phyloP scores from a whole-genome alignment of 1,284 basidiomycete species.

The Serendipita sp. region DNA sequence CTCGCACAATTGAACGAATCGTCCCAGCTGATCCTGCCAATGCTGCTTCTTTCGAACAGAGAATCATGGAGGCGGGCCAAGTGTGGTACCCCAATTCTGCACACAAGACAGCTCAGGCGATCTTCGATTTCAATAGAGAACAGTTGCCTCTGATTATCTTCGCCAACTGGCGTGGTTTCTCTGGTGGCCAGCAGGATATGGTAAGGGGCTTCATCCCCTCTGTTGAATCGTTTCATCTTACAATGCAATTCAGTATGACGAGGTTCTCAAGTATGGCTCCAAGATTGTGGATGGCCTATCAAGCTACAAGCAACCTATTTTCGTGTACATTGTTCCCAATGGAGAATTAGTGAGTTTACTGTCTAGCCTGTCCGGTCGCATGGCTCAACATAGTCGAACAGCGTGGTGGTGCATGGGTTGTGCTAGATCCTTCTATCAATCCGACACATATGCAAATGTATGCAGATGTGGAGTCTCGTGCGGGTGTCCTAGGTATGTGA shows the following conservation, averaged over 20 bases:
- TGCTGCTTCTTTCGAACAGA: constrained; percentile 91
- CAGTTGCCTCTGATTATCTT: constrained; percentile 96
- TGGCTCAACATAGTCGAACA: constrained; percentile 7
- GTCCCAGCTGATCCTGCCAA: constrained; percentile 99
- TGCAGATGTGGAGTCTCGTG: constrained; percentile 88
- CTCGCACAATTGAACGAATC: constrained; percentile 91
- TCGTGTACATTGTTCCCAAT: constrained; percentile 97
- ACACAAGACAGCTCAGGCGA: constrained; percentile 99
- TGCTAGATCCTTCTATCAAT: constrained; percentile 95
- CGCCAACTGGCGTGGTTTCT: constrained; percentile 99
- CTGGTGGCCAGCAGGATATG: constrained; percentile 98
- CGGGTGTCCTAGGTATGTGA: constrained; percentile 64
- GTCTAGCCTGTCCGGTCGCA: background rate
- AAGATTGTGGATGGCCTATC: constrained; percentile 98
- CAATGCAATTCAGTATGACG: constrained; percentile 45
- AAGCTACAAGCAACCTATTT: constrained; percentile 95
- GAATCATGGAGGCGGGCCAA: constrained; percentile 98
- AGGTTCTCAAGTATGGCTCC: constrained; percentile 84
- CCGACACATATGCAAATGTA: constrained; percentile 98
- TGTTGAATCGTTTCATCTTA: background rate
- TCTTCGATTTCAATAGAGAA: constrained; percentile 97
- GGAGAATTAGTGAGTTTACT: constrained; percentile 60
- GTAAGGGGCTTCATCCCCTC: constrained; percentile 22
- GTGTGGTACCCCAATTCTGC: constrained; percentile 99
- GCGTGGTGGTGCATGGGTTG: constrained; percentile 98